Base-by-base conservation (phyloP, 306 rosid genomes). In the Begonia peltatifolia region DNA sequence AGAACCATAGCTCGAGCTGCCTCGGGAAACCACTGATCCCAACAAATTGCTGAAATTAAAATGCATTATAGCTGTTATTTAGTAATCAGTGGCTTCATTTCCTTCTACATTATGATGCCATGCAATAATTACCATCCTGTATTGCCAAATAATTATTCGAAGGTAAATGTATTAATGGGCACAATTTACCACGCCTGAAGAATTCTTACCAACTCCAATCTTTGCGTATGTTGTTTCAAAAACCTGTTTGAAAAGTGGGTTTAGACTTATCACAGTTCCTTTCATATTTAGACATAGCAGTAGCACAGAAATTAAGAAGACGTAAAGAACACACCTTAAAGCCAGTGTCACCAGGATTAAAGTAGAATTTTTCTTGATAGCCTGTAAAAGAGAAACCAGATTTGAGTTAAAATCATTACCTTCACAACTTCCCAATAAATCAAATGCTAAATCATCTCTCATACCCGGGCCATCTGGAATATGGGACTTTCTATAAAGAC, bases 1-100 rank as follows among this genome's bases (percentile, higher is more conserved):
- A 90, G 95, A 47, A 58, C 95, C 94, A 90, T 80, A 50, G 94
- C 83, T 12, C 94, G 77, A 54, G 97, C 95, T 63, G 87, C 84
- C 86, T 90, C 97, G 0, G 95, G 97, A 71, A 90, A 90, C 94
- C 97, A 90, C 76, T 90, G 97, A 74, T 90, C 95, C 97, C 97
- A 90, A 78, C 97, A 85, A 58, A 90, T 83, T 65, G 92, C 97
- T 90, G 77, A 47, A 55, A 74, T 52, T 11, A 63, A 67, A 77
- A 53, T 56, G 5, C 46, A 35, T 59, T 59, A 47, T 16, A 58
- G 46, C 48, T 30, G 38, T 30, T 30, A 5, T 42, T 58, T 17
- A 56, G 51, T 48, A 57, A 23, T 44, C 46, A 9, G 6, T 42
- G 2, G 0, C 48, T 44, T 44, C 48, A 44, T n/a, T 10, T 44